Percentiles rank a stretch among this genome's conserved stretches.
Conservation (phyloP, 805 yeast genomes). For the Metschnikowia kunwiensis region DNA sequence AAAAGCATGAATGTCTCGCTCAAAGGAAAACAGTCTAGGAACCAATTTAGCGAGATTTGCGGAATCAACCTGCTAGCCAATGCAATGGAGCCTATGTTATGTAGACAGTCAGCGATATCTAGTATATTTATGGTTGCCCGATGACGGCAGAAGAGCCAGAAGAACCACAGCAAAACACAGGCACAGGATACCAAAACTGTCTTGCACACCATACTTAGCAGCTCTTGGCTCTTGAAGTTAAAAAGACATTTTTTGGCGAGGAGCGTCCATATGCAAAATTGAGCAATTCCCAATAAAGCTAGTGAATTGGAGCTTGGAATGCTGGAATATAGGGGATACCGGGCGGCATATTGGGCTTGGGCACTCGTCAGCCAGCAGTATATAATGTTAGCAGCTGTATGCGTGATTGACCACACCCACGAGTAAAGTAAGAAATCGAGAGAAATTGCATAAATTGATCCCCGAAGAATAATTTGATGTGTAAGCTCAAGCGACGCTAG, state of each 20-base stretch:
- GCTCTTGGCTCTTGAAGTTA: slow-evolving; percentile 8
- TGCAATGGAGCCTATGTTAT: slow-evolving; percentile 11
- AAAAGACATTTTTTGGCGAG: slow-evolving; percentile 3
- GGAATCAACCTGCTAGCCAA: slow-evolving; percentile 15
- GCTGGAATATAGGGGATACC: slow-evolving; percentile 14
- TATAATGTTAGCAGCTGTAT: slow-evolving; percentile 7
- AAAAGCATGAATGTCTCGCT: slow-evolving; percentile 4
- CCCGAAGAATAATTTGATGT: slow-evolving; percentile 3
- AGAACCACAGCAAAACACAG: background rate
- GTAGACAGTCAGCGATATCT: slow-evolving; percentile 16
- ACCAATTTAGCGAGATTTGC: slow-evolving; percentile 18
- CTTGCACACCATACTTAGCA: slow-evolving; percentile 14
- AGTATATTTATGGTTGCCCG: slow-evolving; percentile 14
- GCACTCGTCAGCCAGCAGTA: slow-evolving; percentile 12
- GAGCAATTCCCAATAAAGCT: background rate
- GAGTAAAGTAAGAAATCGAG: slow-evolving; percentile 15
- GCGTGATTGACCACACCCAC: slow-evolving; percentile 11
- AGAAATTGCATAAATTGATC: slow-evolving; percentile 10
- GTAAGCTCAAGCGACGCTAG: slow-evolving; percentile 6
- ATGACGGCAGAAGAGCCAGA: slow-evolving; percentile 4
- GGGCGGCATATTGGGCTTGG: slow-evolving; percentile 7
- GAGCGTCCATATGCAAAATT: background rate
- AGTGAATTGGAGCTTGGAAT: slow-evolving; percentile 1
- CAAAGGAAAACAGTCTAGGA: slow-evolving; percentile 9
- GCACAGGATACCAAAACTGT: slow-evolving; percentile 4